Conservation (phyloP, 192 early-diverging fungal species). For the Dissophora globulifera region DNA sequence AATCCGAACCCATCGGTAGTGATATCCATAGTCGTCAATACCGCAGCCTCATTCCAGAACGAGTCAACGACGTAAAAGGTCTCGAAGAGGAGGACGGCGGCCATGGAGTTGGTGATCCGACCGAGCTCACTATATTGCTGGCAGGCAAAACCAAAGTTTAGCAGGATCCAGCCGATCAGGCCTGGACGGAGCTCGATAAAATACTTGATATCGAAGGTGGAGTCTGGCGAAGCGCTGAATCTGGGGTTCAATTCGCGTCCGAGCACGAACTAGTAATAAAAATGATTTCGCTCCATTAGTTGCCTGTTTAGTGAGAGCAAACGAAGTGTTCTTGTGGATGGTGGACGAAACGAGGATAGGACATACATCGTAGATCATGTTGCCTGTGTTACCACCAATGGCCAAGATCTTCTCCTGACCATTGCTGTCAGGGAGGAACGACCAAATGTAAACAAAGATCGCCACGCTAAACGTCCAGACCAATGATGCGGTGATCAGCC, state of each 20-base stretch:
- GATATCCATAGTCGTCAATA: conserved; percentile 98
- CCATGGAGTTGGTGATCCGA: conserved; percentile 79
- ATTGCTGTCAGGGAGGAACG: conserved; percentile 67
- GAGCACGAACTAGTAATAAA: conserved; percentile 79
- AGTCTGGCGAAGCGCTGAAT: conserved; percentile 57
- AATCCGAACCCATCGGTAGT: conserved; percentile 97
- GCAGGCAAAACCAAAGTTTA: conserved; percentile 81
- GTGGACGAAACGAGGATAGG: neutral
- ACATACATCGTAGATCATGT: conserved; percentile 83
- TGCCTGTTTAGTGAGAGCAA: no score
- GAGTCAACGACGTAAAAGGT: conserved; percentile 89
- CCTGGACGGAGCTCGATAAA: conserved; percentile 95
- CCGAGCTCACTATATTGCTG: conserved; percentile 79
- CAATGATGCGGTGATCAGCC: conserved; percentile 75
- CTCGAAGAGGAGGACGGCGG: conserved; percentile 80
- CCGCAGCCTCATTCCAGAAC: conserved; percentile 79
- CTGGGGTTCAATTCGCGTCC: conserved; percentile 97
- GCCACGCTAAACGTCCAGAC: conserved; percentile 73
- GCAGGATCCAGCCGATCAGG: conserved; percentile 88
- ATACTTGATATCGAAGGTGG: conserved; percentile 89
- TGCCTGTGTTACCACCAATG: conserved; percentile 91
- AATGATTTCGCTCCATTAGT: no score
- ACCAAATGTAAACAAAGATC: conserved; percentile 76
- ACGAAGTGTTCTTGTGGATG: neutral
- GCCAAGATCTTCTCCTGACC: conserved; percentile 71